Evolutionary conservation across 768 basidiomycete species (phyloP).

Genomic region (Galerina sulciceps): DNA sequence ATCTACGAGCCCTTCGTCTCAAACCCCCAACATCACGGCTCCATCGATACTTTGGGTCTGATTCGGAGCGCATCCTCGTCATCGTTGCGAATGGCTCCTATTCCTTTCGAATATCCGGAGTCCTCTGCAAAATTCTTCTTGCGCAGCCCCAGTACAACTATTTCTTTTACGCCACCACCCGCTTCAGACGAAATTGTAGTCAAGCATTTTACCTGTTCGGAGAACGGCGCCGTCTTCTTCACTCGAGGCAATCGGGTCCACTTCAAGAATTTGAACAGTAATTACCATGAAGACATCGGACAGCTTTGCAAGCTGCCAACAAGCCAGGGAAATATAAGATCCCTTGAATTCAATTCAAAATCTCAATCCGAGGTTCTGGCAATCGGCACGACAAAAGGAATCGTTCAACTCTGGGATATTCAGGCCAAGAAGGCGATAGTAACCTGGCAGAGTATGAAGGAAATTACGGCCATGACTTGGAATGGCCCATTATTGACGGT

Average conservation of each 20-base stretch:
- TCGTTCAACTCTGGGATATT: slow-evolving; percentile 77
- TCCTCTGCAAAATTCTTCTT: slow-evolving; percentile 29
- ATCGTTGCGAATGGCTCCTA: slow-evolving; percentile 17
- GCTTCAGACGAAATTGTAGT: slow-evolving; percentile 19
- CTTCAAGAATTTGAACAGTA: slow-evolving; percentile 46
- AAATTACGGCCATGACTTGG: slow-evolving; percentile 70
- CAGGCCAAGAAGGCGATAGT: slow-evolving; percentile 56
- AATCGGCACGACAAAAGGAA: slow-evolving; percentile 62
- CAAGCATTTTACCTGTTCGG: slow-evolving; percentile 46
- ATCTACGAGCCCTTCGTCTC: slow-evolving; percentile 12
- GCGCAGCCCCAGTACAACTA: slow-evolving; percentile 22
- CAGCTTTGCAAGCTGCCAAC: slow-evolving; percentile 57
- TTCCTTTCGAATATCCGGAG: slow-evolving; percentile 24
- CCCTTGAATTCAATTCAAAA: slow-evolving; percentile 43
- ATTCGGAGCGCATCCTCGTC: slow-evolving; percentile 31
- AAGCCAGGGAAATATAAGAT: slow-evolving; percentile 46
- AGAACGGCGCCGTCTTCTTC: slow-evolving; percentile 49
- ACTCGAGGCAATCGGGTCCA: slow-evolving; percentile 59
- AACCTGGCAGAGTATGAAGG: slow-evolving; percentile 55
- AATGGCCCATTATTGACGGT: slow-evolving; percentile 66
- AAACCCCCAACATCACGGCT: background rate
- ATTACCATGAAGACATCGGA: slow-evolving; percentile 42
- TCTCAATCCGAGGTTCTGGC: slow-evolving; percentile 52
- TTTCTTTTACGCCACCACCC: slow-evolving; percentile 29
- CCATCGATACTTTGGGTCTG: slow-evolving; percentile 15